Percentiles rank a stretch among this genome's conserved stretches.
phyloP scores from a whole-genome alignment of 2,329 filamentous ascomycete genomes.

The Colletotrichum camelliae region DNA sequence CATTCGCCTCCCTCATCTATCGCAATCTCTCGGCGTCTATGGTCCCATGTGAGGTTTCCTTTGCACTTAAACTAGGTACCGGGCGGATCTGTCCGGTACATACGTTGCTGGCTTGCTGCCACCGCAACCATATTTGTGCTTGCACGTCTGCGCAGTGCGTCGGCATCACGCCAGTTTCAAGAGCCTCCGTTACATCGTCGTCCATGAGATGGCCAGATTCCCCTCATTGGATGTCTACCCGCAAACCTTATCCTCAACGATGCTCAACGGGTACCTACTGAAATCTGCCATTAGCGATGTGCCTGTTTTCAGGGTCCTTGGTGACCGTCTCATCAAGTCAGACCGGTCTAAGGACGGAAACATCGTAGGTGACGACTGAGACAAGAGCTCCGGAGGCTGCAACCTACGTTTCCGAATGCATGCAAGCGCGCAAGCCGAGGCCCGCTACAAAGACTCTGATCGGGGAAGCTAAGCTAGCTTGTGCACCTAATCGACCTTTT shows the following conservation, averaged over 20 bases:
- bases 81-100: not conserved
- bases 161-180: not conserved
- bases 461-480: not conserved
- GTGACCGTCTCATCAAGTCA: not conserved
- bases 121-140: not conserved
- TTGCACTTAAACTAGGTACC: not conserved
- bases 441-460: not conserved
- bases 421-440: not conserved
- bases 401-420: not conserved
- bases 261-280: not conserved
- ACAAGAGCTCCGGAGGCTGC: not conserved
- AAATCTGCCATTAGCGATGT: not conserved
- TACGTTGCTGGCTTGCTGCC: not conserved
- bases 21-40: not conserved
- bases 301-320: conserved; percentile 7
- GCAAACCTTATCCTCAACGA: not conserved
- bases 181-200: not conserved
- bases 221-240: not conserved
- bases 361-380: not conserved
- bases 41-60: not conserved
- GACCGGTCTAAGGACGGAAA: not conserved
- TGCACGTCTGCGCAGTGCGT: not conserved
- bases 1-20: not conserved
- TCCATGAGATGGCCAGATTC: not conserved
- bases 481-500: not conserved